Evolutionary conservation across 2,329 filamentous ascomycete genomes (phyloP).

Genomic region (Venturia oleaginea): DNA sequence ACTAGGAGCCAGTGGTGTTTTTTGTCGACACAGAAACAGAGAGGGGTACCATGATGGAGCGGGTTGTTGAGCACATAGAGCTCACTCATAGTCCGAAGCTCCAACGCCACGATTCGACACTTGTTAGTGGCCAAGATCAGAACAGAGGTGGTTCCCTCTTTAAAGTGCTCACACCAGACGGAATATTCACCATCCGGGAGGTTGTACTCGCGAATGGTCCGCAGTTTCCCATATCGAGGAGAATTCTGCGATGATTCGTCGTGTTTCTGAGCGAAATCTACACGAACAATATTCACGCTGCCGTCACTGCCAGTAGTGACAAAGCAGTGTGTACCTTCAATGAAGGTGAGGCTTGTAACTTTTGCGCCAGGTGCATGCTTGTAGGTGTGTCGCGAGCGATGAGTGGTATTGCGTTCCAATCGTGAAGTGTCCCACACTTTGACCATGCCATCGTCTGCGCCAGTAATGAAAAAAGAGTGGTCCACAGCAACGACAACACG

Average conservation of each 20-base stretch:
- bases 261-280: constrained; percentile 49
- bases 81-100: constrained; percentile 76
- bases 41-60: constrained; percentile 82
- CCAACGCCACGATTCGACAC: constrained; percentile 73
- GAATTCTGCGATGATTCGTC: constrained; percentile 35
- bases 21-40: constrained; percentile 80
- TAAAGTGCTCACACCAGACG: constrained; percentile 88
- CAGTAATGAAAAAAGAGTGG: constrained; percentile 90
- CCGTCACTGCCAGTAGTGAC: constrained; percentile 85
- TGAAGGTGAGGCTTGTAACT: constrained; percentile 77
- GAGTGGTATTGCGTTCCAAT: constrained; percentile 82
- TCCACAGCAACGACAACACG: constrained; percentile 77
- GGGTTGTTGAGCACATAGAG: constrained; percentile 78
- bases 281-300: constrained; percentile 78
- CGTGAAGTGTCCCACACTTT: constrained; percentile 89
- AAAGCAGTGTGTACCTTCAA: constrained; percentile 91
- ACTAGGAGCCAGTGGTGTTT: constrained; percentile 84
- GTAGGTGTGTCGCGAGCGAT: constrained; percentile 79
- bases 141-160: constrained; percentile 65
- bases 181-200: constrained; percentile 66
- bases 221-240: constrained; percentile 67
- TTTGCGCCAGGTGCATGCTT: constrained; percentile 61
- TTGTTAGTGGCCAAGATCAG: constrained; percentile 79
- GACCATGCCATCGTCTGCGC: constrained; percentile 80
- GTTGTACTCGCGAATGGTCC: constrained; percentile 68